Base-by-base conservation (phyloP, 78 protist species). In the Polysphondylium violaceum region DNA sequence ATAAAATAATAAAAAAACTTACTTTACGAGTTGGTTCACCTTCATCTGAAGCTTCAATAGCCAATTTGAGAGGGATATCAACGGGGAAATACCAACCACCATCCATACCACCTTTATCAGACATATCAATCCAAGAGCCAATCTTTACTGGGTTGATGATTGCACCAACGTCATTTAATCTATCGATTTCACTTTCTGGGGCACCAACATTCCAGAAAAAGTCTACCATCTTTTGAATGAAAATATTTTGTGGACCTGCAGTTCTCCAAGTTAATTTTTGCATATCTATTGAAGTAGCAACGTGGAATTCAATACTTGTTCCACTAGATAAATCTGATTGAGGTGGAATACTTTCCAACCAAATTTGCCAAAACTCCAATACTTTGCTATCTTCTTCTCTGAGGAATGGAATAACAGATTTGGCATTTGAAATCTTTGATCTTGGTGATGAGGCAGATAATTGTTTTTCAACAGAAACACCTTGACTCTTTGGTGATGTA, bases 11-110 rank as follows among this genome's bases (percentile, higher is more conserved):
- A n/a, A n/a, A n/a, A n/a, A 29, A 35, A 35, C 19, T 74, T 47
- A 83, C 88, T 77, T 72, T 67, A 23, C 76, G 27, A 21, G 95
- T 91, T 25, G 87, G 93, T 38, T 93, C 93, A 65, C 95, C 95
- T 25, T 44, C 64, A 47, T 93, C 95, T 4, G 91, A 72, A 19
- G 95, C 95, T 44, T 86, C 95, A 68, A 85, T 93, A 7, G 95
- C 95, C 51, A 92, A 53, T 56, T 79, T 76, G 12, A 83, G 29
- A 36, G 95, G 93, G 1, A 92, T 92, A 17, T 92, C 95, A 16
- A 93, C 95, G 36, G 95, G 95, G 95, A 93, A 93, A 74, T 77
- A 93, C 95, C 95, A 93, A 44, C 95, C 95, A 38, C 95, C 95
- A 50, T 93, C 95, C 95, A 93, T 93, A 56, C 95, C 95, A 44